phyloP scores from a whole-genome alignment of 192 early-diverging fungal genomes.

The Mortierella antarctica region DNA sequence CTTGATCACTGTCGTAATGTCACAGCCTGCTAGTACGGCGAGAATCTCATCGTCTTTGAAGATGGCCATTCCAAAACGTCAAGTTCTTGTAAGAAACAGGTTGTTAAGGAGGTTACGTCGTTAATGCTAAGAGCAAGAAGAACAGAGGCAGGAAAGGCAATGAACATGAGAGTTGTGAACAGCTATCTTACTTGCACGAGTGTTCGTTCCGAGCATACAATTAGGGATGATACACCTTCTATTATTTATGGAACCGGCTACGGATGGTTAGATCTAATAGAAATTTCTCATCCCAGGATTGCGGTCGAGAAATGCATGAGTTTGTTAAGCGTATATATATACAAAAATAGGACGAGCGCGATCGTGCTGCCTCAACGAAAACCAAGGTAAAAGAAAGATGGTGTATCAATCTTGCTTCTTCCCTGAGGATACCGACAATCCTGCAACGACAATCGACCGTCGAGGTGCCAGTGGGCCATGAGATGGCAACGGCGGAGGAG shows the following conservation, averaged over 20 bases:
- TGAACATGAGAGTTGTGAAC: too few relatives aligned
- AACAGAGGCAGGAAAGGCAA: too few relatives aligned
- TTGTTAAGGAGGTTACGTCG: not conserved
- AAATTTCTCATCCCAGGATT: not conserved
- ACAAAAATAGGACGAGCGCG: too few relatives aligned
- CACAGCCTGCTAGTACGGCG: not conserved
- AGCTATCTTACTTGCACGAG: not conserved
- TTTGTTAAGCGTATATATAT: too few relatives aligned
- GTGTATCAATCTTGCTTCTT: constrained; percentile 23
- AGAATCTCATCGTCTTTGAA: constrained; percentile 8
- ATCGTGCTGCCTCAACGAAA: not conserved
- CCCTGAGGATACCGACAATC: not conserved
- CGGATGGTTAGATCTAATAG: not conserved
- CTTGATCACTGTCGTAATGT: constrained; percentile 2
- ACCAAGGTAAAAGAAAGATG: not conserved
- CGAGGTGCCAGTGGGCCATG: not conserved
- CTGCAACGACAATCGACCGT: not conserved
- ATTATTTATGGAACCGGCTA: not conserved
- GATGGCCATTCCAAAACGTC: not conserved
- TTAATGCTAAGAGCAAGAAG: not conserved
- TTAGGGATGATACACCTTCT: not conserved
- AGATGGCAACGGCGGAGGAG: not conserved
- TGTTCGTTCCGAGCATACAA: too few relatives aligned
- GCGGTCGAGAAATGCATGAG: not conserved
- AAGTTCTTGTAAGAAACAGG: not conserved